phyloP scores from a whole-genome alignment of 2,329 filamentous ascomycete genomes.

The Fusarium sp. region DNA sequence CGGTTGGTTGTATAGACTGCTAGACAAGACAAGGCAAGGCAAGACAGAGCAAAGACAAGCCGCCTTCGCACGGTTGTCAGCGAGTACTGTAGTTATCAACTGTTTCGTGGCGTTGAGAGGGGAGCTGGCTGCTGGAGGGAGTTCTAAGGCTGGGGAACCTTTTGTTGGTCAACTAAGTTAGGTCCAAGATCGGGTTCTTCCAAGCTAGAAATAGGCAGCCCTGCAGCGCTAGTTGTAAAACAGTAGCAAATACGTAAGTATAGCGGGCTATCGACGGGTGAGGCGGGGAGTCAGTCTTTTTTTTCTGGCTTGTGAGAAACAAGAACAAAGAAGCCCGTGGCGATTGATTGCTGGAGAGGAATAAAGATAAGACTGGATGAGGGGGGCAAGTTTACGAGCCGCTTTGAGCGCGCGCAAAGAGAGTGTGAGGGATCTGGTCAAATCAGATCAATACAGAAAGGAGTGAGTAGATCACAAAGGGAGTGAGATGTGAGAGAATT shows the following conservation, averaged over 20 bases:
- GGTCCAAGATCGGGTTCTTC: constrained; percentile 16
- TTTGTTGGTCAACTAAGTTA: constrained; percentile 35
- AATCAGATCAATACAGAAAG: background rate
- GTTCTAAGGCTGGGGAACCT: constrained; percentile 15
- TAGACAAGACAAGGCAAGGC: background rate
- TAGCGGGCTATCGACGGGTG: constrained; percentile 17
- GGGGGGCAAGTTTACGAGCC: background rate
- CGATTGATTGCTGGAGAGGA: background rate
- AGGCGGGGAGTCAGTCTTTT: background rate
- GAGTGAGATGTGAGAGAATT: constrained; percentile 29
- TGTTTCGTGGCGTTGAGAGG: constrained; percentile 41
- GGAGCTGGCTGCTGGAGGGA: constrained; percentile 19
- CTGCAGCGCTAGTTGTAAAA: constrained; percentile 18
- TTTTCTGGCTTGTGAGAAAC: background rate
- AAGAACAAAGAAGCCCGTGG: background rate
- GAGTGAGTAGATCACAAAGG: constrained; percentile 5
- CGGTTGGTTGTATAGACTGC: background rate
- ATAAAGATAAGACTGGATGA: background rate
- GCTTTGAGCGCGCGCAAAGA: constrained; percentile 13
- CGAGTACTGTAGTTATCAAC: background rate
- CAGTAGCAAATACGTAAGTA: constrained; percentile 11
- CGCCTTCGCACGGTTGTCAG: background rate
- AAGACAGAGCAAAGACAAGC: constrained; percentile 12
- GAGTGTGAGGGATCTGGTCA: constrained; percentile 1
- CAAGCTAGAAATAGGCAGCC: constrained; percentile 35